Conservation (phyloP, 371 early-diverging fungal genomes). For the Batkoa obscura region DNA sequence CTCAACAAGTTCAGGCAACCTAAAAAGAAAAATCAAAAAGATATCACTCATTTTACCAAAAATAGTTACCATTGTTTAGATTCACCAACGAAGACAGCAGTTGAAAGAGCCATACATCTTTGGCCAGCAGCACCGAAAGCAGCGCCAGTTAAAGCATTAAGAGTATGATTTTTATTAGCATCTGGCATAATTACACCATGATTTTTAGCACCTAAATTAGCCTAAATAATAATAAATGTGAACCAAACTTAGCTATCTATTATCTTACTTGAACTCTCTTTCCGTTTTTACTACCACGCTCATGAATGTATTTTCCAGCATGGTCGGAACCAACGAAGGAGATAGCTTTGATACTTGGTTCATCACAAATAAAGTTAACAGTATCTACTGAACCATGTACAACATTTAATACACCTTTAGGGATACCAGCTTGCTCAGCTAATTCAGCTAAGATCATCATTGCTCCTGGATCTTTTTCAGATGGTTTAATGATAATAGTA, state of each 20-base stretch:
- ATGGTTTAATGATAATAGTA: constrained; percentile 79
- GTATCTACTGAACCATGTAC: constrained; percentile 81
- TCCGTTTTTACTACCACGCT: constrained; percentile 71
- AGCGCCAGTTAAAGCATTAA: constrained; percentile 81
- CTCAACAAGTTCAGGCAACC: constrained; percentile 75
- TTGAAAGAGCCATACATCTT: constrained; percentile 87
- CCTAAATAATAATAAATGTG: constrained; percentile 16
- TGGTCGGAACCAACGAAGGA: constrained; percentile 87
- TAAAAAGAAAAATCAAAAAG: too few relatives aligned
- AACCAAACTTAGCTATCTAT: background rate
- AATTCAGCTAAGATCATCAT: constrained; percentile 81
- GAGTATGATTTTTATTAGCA: constrained; percentile 70
- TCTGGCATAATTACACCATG: constrained; percentile 91
- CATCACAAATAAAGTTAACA: constrained; percentile 86
- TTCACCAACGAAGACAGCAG: constrained; percentile 79
- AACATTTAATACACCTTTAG: constrained; percentile 83
- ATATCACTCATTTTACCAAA: too few relatives aligned
- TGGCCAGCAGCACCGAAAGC: constrained; percentile 96
- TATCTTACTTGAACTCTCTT: constrained; percentile 69
- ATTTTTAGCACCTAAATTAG: constrained; percentile 95
- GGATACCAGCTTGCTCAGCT: constrained; percentile 82
- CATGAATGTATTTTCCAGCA: constrained; percentile 77
- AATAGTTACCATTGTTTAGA: constrained; percentile 68
- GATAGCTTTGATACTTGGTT: constrained; percentile 74
- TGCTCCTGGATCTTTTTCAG: constrained; percentile 91